Conservation (phyloP, 441 rosid genomes). For the Adansonia rubrostipa region DNA sequence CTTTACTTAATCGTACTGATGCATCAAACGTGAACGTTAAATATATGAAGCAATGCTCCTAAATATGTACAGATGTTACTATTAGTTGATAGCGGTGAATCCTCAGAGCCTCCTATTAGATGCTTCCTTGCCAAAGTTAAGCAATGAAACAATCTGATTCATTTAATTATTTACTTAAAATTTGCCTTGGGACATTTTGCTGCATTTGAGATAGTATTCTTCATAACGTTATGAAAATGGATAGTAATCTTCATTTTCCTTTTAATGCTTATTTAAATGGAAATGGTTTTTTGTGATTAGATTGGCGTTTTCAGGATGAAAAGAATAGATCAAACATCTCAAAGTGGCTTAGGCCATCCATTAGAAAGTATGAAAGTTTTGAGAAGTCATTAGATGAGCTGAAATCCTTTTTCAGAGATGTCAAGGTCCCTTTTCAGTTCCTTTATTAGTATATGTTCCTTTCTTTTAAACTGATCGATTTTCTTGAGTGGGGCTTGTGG, state of each 20-base stretch:
- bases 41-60: neutral
- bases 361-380: slow-evolving; percentile 64
- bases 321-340: slow-evolving; percentile 74
- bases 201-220: neutral
- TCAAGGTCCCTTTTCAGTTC: slow-evolving; percentile 52
- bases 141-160: neutral
- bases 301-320: slow-evolving; percentile 80
- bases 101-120: neutral
- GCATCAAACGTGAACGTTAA: neutral
- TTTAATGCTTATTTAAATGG: slow-evolving; percentile 20
- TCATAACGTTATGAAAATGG: neutral
- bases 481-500: slow-evolving; percentile 21
- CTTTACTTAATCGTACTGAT: neutral
- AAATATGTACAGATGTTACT: neutral
- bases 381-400: slow-evolving; percentile 63
- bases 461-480: slow-evolving; percentile 26
- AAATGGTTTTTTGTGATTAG: slow-evolving; percentile 43
- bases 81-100: neutral
- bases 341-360: slow-evolving; percentile 91
- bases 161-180: neutral
- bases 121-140: neutral
- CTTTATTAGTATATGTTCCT: slow-evolving; percentile 17
- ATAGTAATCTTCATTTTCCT: neutral
- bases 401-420: slow-evolving; percentile 72
- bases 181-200: slow-evolving; percentile 2